These are phyloP conservation scores for Aspergillus luchuensis DNA, from an alignment of 2,329 filamentous ascomycete genomes.

Conservation along the genomic window DNA sequence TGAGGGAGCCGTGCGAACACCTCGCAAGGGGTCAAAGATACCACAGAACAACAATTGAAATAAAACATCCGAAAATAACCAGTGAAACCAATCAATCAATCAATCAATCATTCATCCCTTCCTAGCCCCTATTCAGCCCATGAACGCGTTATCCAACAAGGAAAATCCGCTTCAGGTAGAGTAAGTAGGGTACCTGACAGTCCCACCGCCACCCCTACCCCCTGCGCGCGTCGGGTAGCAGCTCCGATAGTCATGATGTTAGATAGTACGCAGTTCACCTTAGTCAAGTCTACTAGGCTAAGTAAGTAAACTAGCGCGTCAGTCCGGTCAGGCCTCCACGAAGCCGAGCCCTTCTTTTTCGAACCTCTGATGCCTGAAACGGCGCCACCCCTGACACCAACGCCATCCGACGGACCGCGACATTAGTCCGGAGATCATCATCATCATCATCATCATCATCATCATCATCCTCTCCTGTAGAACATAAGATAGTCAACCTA, in stretches of 20 bases:
- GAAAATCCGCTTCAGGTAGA: neutral
- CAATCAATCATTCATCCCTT: neutral
- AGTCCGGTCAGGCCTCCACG: no score
- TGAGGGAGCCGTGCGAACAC: neutral
- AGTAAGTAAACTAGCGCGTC: no score
- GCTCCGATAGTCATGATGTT: neutral
- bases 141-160: no score
- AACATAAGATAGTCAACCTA: neutral
- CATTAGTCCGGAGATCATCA: neutral
- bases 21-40: constrained; percentile 1
- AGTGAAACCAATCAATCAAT: no score
- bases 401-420: neutral
- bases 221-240: neutral
- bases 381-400: neutral
- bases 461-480: neutral
- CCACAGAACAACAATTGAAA: neutral
- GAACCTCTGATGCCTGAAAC: neutral
- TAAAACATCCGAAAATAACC: neutral
- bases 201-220: neutral
- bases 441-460: neutral
- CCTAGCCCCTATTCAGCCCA: neutral
- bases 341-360: no score
- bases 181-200: neutral
- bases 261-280: neutral
- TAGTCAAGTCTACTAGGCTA: no score